These are phyloP conservation scores for Penicillium sp. DNA, from an alignment of 2,329 filamentous ascomycete species.

Conservation along the genomic window DNA sequence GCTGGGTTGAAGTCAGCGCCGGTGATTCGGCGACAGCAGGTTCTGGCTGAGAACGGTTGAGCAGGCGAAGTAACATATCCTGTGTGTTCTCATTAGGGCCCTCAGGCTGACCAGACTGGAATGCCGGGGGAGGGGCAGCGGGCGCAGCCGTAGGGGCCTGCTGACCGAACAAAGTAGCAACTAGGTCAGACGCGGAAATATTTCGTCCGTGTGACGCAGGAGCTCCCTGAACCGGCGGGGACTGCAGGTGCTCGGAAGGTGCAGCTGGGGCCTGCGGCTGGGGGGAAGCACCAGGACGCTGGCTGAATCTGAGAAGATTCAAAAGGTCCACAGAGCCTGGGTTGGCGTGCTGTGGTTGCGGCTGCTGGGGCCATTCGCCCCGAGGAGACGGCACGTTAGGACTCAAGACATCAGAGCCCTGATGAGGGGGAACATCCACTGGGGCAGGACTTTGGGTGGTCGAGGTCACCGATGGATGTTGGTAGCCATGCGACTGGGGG, in stretches of 20 bases:
- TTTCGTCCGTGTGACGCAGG: slow-evolving; percentile 27
- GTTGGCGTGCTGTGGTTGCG: slow-evolving; percentile 33
- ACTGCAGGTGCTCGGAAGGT: slow-evolving; percentile 22
- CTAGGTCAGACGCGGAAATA: slow-evolving; percentile 50
- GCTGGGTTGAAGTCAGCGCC: slow-evolving; percentile 31
- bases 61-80: slow-evolving; percentile 72
- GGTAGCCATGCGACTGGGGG: slow-evolving; percentile 38
- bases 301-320: slow-evolving; percentile 57
- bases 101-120: slow-evolving; percentile 20
- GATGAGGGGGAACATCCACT: slow-evolving; percentile 47
- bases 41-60: slow-evolving; percentile 59
- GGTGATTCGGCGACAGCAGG: slow-evolving; percentile 29
- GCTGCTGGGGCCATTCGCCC: slow-evolving; percentile 36
- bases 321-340: slow-evolving; percentile 50
- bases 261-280: slow-evolving; percentile 25
- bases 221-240: slow-evolving; percentile 23
- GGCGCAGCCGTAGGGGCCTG: slow-evolving; percentile 26
- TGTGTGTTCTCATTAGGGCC: slow-evolving; percentile 56
- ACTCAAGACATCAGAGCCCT: slow-evolving; percentile 52
- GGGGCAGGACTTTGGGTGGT: slow-evolving; percentile 50
- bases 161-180: slow-evolving; percentile 48
- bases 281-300: slow-evolving; percentile 31
- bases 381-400: slow-evolving; percentile 43
- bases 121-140: slow-evolving; percentile 19
- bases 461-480: slow-evolving; percentile 51